Conservation (phyloP, 2,329 filamentous ascomycete genomes). For the Penicillium corylophilum region DNA sequence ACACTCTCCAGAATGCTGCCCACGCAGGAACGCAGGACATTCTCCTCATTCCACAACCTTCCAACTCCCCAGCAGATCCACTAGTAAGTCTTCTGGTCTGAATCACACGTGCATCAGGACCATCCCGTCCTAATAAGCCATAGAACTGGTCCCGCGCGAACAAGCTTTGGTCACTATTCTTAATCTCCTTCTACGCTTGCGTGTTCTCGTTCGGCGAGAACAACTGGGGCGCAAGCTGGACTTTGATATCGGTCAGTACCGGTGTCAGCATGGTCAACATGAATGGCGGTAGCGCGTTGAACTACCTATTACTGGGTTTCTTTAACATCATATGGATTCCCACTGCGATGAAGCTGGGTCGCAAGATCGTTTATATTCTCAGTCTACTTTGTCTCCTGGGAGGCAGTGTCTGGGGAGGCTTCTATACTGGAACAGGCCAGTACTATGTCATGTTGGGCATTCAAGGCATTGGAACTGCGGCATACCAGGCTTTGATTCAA, state of each 20-base stretch:
- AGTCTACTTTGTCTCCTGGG: constrained; percentile 33
- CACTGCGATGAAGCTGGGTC: constrained; percentile 35
- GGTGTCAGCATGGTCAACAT: constrained; percentile 41
- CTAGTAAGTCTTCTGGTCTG: constrained; percentile 16
- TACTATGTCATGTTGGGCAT: constrained; percentile 32
- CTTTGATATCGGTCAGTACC: constrained; percentile 40
- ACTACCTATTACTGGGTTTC: constrained; percentile 43
- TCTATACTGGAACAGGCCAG: constrained; percentile 26
- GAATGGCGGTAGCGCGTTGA: constrained; percentile 43
- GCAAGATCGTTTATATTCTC: constrained; percentile 36
- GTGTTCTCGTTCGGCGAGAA: constrained; percentile 45
- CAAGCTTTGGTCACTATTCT: constrained; percentile 42
- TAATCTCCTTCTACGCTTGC: constrained; percentile 43
- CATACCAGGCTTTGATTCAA: constrained; percentile 42
- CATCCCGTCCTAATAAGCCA: neutral
- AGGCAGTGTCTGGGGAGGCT: constrained; percentile 35
- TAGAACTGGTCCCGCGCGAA: constrained; percentile 38
- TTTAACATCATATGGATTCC: constrained; percentile 43
- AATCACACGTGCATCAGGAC: neutral
- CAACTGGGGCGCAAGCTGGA: constrained; percentile 45
- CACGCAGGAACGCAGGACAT: constrained; percentile 29
- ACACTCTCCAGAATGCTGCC: constrained; percentile 21
- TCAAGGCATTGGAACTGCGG: constrained; percentile 37
- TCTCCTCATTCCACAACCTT: constrained; percentile 35
- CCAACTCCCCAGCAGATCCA: constrained; percentile 31